phyloP scores from a whole-genome alignment of 768 basidiomycete genomes.

The Jaapia argillacea region DNA sequence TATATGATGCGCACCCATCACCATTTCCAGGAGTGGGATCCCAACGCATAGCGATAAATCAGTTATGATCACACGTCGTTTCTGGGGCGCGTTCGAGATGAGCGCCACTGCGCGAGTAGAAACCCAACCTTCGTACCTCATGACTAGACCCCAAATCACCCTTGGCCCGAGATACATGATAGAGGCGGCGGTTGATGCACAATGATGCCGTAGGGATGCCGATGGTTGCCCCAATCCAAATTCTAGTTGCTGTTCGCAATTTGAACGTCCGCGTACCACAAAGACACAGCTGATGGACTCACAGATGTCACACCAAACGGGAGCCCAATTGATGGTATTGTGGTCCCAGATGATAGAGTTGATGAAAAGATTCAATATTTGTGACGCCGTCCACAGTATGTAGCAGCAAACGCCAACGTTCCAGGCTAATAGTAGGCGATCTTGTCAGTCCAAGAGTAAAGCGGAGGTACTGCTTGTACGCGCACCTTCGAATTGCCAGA shows the following conservation, averaged over 20 bases:
- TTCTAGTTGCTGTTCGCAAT: constrained; percentile 23
- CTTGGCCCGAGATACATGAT: too few relatives aligned
- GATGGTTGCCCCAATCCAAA: constrained; percentile 31
- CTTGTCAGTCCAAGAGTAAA: too few relatives aligned
- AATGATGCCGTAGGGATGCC: constrained; percentile 30
- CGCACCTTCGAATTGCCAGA: constrained; percentile 54
- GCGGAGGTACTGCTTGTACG: too few relatives aligned
- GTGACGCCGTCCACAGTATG: constrained; percentile 53
- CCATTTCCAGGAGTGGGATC: constrained; percentile 25
- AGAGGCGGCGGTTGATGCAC: constrained; percentile 39
- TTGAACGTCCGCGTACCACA: constrained; percentile 42
- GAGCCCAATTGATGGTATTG: constrained; percentile 39
- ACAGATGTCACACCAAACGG: too few relatives aligned
- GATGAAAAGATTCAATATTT: constrained; percentile 44
- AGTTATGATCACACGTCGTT: constrained; percentile 19
- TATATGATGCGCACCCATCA: constrained; percentile 22
- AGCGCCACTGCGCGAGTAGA: too few relatives aligned
- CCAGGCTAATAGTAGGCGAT: too few relatives aligned
- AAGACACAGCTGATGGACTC: constrained; percentile 36
- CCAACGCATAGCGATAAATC: constrained; percentile 27
- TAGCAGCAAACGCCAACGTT: constrained; percentile 60
- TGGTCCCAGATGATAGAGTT: constrained; percentile 65
- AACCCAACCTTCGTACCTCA: too few relatives aligned
- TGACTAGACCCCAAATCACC: too few relatives aligned
- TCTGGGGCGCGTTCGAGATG: constrained; percentile 18